Base-by-base conservation (phyloP, 2,329 filamentous ascomycete species). In the Dryadomyces quercus-mongolicae region DNA sequence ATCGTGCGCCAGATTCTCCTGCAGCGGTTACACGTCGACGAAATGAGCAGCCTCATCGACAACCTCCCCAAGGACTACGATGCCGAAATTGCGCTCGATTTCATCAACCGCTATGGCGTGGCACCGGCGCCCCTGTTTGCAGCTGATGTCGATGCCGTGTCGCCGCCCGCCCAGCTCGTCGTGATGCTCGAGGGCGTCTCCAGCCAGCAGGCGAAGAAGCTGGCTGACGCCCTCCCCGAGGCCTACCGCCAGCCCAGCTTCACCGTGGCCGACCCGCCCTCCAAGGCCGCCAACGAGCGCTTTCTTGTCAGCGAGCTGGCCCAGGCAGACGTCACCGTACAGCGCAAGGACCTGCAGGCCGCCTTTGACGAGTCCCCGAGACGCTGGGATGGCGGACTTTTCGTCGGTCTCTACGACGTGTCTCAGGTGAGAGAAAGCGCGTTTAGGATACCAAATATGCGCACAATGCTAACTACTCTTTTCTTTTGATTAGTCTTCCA, bases 101-200 rank as follows among this genome's bases (percentile, higher is more conserved):
- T 79, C 60, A 70, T 89, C 62, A 80, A 81, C 62, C 69, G 70
- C 51, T 86, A 81, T 65, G 83, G 81, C 58, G 79, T 76, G 58
- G 63, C 69, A 34, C 67, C 75, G 7, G 60, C 68, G 53, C 65
- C 72, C 20, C 68, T 87, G 38, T 82, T 87, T 60, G 67, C 66
- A 47, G 67, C 63, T n/a, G 58, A 59, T 3, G 55, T 64, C 5
- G 62, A 67, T 12, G 59, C 63, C 18, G 15, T 13, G 12, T 10
- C 42, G 16, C 15, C 7, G 40, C 71, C 74, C 5, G 70, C 67
- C 52, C 81, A 87, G 66, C 72, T 86, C 43, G 67, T 86, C 25
- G 68, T 85, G 52, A 66, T 81, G 60, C 69, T 85, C 51, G 75
- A 84, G 63, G 79, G 82, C 62, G 70, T 77, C 66, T 74, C 71